Base-by-base conservation (phyloP, 2,329 filamentous ascomycete species). In the Neurospora sp. region DNA sequence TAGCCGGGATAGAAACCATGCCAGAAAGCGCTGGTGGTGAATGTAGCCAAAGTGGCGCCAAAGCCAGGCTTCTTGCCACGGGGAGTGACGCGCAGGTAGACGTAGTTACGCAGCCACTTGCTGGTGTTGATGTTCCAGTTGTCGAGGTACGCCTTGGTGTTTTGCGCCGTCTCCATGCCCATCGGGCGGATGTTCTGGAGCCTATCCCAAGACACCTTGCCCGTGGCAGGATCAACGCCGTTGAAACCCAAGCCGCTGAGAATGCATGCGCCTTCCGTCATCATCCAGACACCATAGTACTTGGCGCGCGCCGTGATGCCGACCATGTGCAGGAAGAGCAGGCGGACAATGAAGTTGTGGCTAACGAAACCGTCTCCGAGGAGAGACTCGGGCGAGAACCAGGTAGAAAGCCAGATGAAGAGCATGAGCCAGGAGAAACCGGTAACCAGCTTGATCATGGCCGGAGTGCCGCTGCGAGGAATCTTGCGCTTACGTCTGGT, bases 101-200 rank as follows among this genome's bases (percentile, higher is more conserved):
- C 86, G 78, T 97, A 99, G 80, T 98, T 97, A 66, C 94, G 89
- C 72, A 99, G 83, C 96, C 96, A 99, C 76, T 93, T 89, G 79
- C 97, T 99, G 13, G 96, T 99, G 81, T 98, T 98, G 83, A 97
- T 97, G 80, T 99, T 99, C 96, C 96, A 99, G 76, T 89, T 91
- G 67, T 90, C 95, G 3, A 99, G 86, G 76, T 96, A 98, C 1
- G 89, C 93, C 69, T 95, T 90, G n/a, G 92, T 92, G 79, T 98
- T 99, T 81, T 97, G 94, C 0, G 95, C 96, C 0, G 89, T 85
- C 81, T 99, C 96, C 38, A 99, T 92, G 2, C 87, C 89, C 85
- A 89, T 90, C 0, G 96, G 91, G 74, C 92, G 89, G 74, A 99
- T 93, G 77, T 99, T 99, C 75, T 93, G 91, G 19, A 98, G 83